Base-by-base conservation (phyloP, 169 alveolate genomes). In the Cyclospora cayetanensis region DNA sequence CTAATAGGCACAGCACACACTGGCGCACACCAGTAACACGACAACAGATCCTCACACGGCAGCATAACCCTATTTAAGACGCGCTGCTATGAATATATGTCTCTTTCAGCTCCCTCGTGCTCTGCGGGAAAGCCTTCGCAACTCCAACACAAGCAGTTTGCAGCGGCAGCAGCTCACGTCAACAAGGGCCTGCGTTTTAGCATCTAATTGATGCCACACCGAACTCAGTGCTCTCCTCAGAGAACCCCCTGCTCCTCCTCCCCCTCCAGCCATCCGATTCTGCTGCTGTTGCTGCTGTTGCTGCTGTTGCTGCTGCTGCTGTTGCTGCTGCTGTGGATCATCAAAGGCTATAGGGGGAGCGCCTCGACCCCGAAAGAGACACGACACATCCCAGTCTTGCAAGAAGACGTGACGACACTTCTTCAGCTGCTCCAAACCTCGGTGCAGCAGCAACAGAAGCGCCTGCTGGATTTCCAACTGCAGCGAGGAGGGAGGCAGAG, bases 381-480 rank as follows among this genome's bases (percentile, higher is more conserved):
- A 20, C 18, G 90, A 65, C 12, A 46, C 90, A n/a, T 37, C 43
- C 50, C 60, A 22, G 74, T 55, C 42, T 7, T 82, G 68, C 60
- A 82, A 77, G 35, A 46, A 22, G 31, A 27, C 68, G n/a, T 5
- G 65, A n/a, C 77, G 74, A 12, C 60, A 2, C 60, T 50, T 12
- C 84, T 66, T 63, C 41, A 85, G 70, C 79, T 55, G 55, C 50
- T 42, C 50, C 68, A 85, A 72, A 25, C 82, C 91, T 34, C 41
- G 52, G 68, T 83, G 91, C 41, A 83, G 79, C 70, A 83, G 80
- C 82, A 60, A 42, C 60, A 22, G 20, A 52, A 83, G 9, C 9
- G 91, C 80, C 65, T 39, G 91, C 91, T 83, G 91, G 4, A 83
- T 83, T 35, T 55, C 79, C 65, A 55, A 68, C 35, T 31, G 41